These are phyloP conservation scores for Arachis stenosperma DNA, from an alignment of 306 rosid species.

Conservation along the genomic window DNA sequence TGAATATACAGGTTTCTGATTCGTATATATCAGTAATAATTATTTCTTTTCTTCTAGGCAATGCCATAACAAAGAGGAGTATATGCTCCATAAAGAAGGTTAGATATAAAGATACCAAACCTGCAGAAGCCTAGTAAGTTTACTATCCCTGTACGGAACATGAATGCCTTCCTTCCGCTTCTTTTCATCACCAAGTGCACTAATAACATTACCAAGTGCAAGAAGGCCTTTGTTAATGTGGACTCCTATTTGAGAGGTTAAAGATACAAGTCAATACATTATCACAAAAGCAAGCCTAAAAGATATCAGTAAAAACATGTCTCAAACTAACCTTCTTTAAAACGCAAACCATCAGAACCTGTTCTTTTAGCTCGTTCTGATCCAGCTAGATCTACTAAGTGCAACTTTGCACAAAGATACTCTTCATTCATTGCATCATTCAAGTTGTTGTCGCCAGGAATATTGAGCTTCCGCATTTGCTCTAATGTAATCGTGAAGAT, in stretches of 20 bases:
- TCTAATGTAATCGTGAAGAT: conserved; percentile 98
- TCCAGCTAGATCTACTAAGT: conserved; percentile 99
- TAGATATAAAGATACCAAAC: conserved; percentile 49
- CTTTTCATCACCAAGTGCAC: conserved; percentile 99
- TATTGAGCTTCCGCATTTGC: conserved; percentile 83
- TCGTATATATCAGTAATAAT: conserved; percentile 16
- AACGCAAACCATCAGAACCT: conserved; percentile 97
- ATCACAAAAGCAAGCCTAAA: conserved; percentile 21
- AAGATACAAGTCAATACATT: conserved; percentile 32
- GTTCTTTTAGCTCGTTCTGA: conserved; percentile 99
- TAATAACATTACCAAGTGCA: conserved; percentile 98
- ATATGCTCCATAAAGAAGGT: conserved; percentile 27
- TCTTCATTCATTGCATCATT: conserved; percentile 73
- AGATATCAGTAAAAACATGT: conserved; percentile 7
- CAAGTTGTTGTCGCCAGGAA: conserved; percentile 50
- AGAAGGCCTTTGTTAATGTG: conserved; percentile 98
- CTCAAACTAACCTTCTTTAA: conserved; percentile 81
- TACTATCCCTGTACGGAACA: conserved; percentile 98
- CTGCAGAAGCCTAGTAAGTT: conserved; percentile 98
- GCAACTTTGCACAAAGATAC: conserved; percentile 94
- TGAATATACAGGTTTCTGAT: conserved; percentile 21
- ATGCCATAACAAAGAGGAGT: conserved; percentile 34
- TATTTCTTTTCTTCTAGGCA: conserved; percentile 26
- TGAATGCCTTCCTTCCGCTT: conserved; percentile 95
- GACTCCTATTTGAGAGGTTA: conserved; percentile 69